Base-by-base conservation (phyloP, 306 rosid species). In the Sindora glabra region DNA sequence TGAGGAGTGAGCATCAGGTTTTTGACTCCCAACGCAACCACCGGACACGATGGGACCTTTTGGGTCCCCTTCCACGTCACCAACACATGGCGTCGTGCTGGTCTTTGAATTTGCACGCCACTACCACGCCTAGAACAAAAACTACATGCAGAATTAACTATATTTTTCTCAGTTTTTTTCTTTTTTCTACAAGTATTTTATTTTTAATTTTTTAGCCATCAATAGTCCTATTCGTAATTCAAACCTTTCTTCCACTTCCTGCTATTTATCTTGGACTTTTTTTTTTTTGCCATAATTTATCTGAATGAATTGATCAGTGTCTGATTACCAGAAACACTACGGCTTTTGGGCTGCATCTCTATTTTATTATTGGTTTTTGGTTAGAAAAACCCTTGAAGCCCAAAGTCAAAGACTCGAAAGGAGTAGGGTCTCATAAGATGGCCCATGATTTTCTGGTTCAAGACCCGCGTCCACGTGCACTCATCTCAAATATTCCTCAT, bases 21-120 rank as follows among this genome's bases (percentile, higher is more conserved):
- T 62, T 74, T 50, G 65, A 67, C 72, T 56, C 10, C 1, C 5
- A 47, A 7, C 8, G 38, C 19, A 30, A 68, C 73, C 75, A 59
- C 57, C 63, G 19, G 79, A 67, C 71, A 71, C 15, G 3, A 11
- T 13, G 34, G 62, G 67, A 48, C 71, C 1, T 1, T 3, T 15
- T 47, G 76, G 91, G 89, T 29, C 83, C 87, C 85, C 50, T 5
- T 72, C 85, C 89, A 74, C 84, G 86, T 82, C 80, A 69, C 18
- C 49, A 21, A 52, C 74, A 74, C 80, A 55, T 71, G 82, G 65
- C 68, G 9, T 33, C 42, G 70, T 26, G 83, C 48, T 51, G 72
- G 80, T 62, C 32, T 82, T 85, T 82, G 78, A 77, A 33, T 68
- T 69, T 59, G 62, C 72, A 85, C 74, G 82, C 80, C 64, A 79